Base-by-base conservation (phyloP, 106 monocot genomes). In the Cymbidium sinense region DNA sequence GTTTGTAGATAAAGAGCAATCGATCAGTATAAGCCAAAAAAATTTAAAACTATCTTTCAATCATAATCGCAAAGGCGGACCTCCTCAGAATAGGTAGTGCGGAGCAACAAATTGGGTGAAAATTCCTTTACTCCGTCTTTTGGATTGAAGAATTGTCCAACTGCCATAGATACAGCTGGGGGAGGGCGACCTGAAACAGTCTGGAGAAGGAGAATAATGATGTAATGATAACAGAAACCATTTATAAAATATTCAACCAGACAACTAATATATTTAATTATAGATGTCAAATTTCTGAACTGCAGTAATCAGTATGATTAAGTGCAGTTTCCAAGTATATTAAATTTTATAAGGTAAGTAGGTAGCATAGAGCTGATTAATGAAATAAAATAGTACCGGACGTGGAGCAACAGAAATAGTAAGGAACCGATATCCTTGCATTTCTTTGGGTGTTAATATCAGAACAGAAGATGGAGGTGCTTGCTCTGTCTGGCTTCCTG, bases 401-500 rank as follows among this genome's bases (percentile, higher is more conserved):
- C 92, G 90, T 77, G 98, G 94, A 70, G 94, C 98, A 80, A 99
- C 94, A 75, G 98, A 90, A 80, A 99, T 91, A 43, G 98, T 94
- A 84, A 99, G 83, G 87, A 88, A 99, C 23, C 81, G 83, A 78
- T 87, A 99, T 76, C 90, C 98, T 80, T 50, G 85, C 94, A 99
- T 79, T 77, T 99, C 90, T 18, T 92, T 81, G 11, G 94, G 90
- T 85, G 74, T 89, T 81, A 99, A 82, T 58, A 70, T 81, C 77
- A 99, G 81, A 64, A 94, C 77, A 76, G 98, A 89, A 78, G 94
- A 92, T 77, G 98, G 98, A 78, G 98, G 86, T 70, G 94, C 81
- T 81, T 99, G 98, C 80, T 99, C 98, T 77, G 90, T 99, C 85
- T 99, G 98, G 79, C 98, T 92, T 82, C 98, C 98, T 76, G 98